These are phyloP conservation scores for Entomortierella beljakovae DNA, from an alignment of 192 early-diverging fungal genomes.

Conservation along the genomic window DNA sequence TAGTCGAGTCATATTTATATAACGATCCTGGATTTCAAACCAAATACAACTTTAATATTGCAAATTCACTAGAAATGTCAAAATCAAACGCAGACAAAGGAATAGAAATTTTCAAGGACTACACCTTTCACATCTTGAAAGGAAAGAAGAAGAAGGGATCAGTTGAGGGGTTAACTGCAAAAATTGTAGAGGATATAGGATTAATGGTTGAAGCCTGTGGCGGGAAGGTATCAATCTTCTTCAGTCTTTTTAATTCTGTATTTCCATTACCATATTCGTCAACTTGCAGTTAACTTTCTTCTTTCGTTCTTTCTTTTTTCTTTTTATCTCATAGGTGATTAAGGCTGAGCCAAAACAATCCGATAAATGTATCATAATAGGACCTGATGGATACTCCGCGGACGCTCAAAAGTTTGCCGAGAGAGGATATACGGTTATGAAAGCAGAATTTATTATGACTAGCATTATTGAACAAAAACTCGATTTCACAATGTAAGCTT, in stretches of 20 bases:
- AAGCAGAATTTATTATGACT: slow-evolving; percentile 20
- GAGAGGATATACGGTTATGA: slow-evolving; percentile 8
- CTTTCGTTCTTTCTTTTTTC: background rate
- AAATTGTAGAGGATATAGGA: background rate
- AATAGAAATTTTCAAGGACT: background rate
- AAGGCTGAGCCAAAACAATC: slow-evolving; percentile 1
- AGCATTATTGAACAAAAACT: slow-evolving; percentile 9
- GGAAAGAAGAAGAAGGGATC: background rate
- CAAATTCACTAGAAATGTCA: background rate
- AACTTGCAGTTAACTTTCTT: background rate
- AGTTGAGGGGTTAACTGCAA: background rate
- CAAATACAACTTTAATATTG: slow-evolving; percentile 1
- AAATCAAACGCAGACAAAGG: background rate
- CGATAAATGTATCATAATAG: slow-evolving; percentile 8
- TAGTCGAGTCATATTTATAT: slow-evolving; percentile 2
- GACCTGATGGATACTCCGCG: slow-evolving; percentile 3
- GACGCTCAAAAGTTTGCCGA: background rate
- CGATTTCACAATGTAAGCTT: slow-evolving; percentile 3
- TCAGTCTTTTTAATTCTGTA: background rate
- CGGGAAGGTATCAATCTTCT: slow-evolving; percentile 14
- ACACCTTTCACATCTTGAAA: slow-evolving; percentile 4
- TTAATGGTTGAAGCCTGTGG: slow-evolving; percentile 18
- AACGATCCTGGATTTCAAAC: slow-evolving; percentile 2
- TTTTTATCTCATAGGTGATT: background rate
- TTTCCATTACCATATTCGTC: background rate